Conservation (phyloP, 1,139 yeast genomes). For the Blastobotrys malaysiensis region DNA sequence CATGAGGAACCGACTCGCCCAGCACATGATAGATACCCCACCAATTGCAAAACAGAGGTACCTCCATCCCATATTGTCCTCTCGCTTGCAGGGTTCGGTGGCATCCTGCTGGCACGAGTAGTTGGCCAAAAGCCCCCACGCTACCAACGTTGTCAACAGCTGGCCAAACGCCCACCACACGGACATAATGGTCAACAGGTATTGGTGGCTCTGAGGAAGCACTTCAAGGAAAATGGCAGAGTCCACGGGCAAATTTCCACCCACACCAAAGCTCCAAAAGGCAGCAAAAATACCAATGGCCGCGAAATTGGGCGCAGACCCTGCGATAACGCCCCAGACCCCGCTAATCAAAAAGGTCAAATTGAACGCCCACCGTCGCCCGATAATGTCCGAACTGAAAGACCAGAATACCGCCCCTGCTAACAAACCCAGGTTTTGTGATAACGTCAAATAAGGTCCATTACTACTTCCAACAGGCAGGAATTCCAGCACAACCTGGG, state of each 20-base stretch:
- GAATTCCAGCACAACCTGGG: slow-evolving; percentile 15
- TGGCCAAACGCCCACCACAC: slow-evolving; percentile 60
- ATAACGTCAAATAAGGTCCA: slow-evolving; percentile 37
- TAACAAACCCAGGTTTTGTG: slow-evolving; percentile 45
- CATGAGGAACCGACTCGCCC: slow-evolving; percentile 42
- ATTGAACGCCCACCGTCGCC: slow-evolving; percentile 53
- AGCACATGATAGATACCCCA: slow-evolving; percentile 45
- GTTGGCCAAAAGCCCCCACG: slow-evolving; percentile 52
- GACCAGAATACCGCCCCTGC: slow-evolving; percentile 55
- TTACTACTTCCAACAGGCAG: slow-evolving; percentile 15
- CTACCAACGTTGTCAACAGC: slow-evolving; percentile 45
- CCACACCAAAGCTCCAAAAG: slow-evolving; percentile 30
- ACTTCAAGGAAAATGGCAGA: slow-evolving; percentile 55
- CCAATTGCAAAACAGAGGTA: slow-evolving; percentile 50
- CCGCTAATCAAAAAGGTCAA: slow-evolving; percentile 48
- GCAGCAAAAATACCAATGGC: slow-evolving; percentile 47
- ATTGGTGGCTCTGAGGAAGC: slow-evolving; percentile 48
- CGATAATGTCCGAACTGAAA: slow-evolving; percentile 52
- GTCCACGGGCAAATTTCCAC: slow-evolving; percentile 57
- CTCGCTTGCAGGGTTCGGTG: slow-evolving; percentile 40
- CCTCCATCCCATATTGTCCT: slow-evolving; percentile 53
- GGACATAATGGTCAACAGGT: slow-evolving; percentile 50
- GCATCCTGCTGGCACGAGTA: slow-evolving; percentile 38
- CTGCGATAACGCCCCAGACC: slow-evolving; percentile 46
- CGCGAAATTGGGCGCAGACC: slow-evolving; percentile 43